Conservation (phyloP, 73 alveolate species). For the Paramecium sexaurelia region DNA sequence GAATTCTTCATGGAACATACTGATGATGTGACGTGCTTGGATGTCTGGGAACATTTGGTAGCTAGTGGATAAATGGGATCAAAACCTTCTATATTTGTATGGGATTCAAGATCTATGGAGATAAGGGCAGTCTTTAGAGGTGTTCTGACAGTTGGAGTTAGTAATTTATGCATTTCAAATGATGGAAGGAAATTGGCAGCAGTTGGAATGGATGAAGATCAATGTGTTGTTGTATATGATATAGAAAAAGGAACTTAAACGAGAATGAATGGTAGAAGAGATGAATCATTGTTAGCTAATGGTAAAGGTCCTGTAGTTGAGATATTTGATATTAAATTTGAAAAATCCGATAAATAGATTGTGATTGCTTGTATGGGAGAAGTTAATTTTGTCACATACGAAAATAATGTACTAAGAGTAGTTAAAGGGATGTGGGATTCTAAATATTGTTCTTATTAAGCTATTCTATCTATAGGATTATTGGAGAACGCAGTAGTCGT, state of each 20-base stretch:
- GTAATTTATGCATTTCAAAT: not conserved
- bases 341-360: conserved; percentile 76
- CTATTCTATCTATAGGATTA: conserved; percentile 90
- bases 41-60: conserved; percentile 79
- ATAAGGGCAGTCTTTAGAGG: conserved; percentile 86
- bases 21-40: conserved; percentile 96
- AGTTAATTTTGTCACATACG: conserved; percentile 84
- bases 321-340: conserved; percentile 88
- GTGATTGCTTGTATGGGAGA: conserved; percentile 94
- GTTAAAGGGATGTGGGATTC: conserved; percentile 95
- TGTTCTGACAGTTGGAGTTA: conserved; percentile 88
- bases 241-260: conserved; percentile 81
- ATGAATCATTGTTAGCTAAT: conserved; percentile 78
- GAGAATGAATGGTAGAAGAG: conserved; percentile 65
- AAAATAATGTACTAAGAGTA: conserved; percentile 77
- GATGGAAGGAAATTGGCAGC: conserved; percentile 45
- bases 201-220: conserved; percentile 31
- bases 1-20: conserved; percentile 90
- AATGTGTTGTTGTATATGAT: conserved; percentile 93
- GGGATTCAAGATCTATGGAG: conserved; percentile 93
- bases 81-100: conserved; percentile 90
- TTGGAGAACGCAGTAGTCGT: conserved; percentile 87
- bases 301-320: conserved; percentile 93
- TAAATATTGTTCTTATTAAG: conserved; percentile 75
- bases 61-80: conserved; percentile 97